These are phyloP conservation scores for Apiotrichum siamense DNA, from an alignment of 1,284 basidiomycete species.

Conservation along the genomic window DNA sequence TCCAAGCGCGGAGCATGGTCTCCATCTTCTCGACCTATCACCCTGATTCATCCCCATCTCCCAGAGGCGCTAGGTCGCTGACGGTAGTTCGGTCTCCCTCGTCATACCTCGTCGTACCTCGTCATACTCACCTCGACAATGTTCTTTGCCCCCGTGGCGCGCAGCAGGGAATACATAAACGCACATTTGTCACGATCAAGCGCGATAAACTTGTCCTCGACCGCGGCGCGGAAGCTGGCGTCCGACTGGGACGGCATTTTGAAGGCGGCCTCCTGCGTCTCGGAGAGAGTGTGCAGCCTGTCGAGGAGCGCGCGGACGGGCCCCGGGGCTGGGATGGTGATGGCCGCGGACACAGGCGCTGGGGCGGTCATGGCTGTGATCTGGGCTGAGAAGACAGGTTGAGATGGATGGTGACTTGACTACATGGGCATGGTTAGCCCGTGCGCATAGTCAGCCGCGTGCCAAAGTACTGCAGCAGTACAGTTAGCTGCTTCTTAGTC, in stretches of 20 bases:
- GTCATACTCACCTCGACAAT: constrained; percentile 22
- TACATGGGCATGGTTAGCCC: too few species aligned
- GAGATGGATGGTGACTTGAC: too few species aligned
- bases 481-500: too few species aligned
- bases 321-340: constrained; percentile 10
- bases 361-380: too few species aligned
- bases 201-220: constrained; percentile 32
- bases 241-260: background rate
- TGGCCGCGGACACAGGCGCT: too few species aligned
- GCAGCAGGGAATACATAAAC: constrained; percentile 25
- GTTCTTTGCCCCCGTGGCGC: constrained; percentile 15
- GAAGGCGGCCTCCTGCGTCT: constrained; percentile 19
- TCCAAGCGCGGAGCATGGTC: background rate
- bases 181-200: constrained; percentile 32
- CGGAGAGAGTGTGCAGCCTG: constrained; percentile 19
- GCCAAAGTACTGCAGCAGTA: too few species aligned
- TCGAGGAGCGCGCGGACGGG: constrained; percentile 17
- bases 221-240: constrained; percentile 14
- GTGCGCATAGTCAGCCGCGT: too few species aligned
- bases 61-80: too few species aligned
- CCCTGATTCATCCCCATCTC: too few species aligned
- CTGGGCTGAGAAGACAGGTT: too few species aligned
- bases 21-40: too few species aligned
- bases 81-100: too few species aligned
- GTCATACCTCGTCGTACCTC: background rate